A percentile compares a stretch with the other conserved stretches of the same genome.
These are phyloP conservation scores for Cyphellophora europaea DNA, from an alignment of 2,329 filamentous ascomycete species.

Conservation along the genomic window DNA sequence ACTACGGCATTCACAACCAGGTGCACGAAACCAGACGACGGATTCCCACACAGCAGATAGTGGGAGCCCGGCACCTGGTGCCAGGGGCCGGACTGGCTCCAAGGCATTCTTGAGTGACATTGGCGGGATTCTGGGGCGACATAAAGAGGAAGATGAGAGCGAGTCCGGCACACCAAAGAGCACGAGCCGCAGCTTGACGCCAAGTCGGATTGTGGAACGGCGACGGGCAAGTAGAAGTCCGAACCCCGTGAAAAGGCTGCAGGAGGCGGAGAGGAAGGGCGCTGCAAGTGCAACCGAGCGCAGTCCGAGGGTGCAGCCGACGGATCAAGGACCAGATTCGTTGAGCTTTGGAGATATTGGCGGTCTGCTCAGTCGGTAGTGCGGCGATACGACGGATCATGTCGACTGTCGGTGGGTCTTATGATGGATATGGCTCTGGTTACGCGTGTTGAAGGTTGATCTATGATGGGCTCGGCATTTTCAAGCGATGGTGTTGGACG, in stretches of 20 bases:
- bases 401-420: too few species aligned
- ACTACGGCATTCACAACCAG: too few species aligned
- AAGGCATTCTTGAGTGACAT: slow-evolving; percentile 19
- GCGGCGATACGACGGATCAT: too few species aligned
- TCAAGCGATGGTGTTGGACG: too few species aligned
- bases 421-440: too few species aligned
- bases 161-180: slow-evolving; percentile 2
- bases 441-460: too few species aligned
- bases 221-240: slow-evolving; percentile 7
- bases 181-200: slow-evolving; percentile 2
- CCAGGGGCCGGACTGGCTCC: slow-evolving; percentile 8
- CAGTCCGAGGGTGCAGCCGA: neutral
- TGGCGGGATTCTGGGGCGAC: slow-evolving; percentile 15
- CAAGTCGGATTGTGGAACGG: neutral
- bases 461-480: too few species aligned
- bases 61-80: slow-evolving; percentile 19
- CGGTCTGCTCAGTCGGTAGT: slow-evolving; percentile 18
- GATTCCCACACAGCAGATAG: slow-evolving; percentile 13
- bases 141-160: slow-evolving; percentile 11
- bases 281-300: neutral
- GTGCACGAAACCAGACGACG: too few species aligned
- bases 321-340: slow-evolving; percentile 9
- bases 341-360: slow-evolving; percentile 27
- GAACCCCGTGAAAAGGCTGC: slow-evolving; percentile 8
- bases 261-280: slow-evolving; percentile 5